Evolutionary conservation across 345 rosid genomes (phyloP), one percentile per base, ranked within the genome.

Genomic region (Eucalyptus globulus): DNA sequence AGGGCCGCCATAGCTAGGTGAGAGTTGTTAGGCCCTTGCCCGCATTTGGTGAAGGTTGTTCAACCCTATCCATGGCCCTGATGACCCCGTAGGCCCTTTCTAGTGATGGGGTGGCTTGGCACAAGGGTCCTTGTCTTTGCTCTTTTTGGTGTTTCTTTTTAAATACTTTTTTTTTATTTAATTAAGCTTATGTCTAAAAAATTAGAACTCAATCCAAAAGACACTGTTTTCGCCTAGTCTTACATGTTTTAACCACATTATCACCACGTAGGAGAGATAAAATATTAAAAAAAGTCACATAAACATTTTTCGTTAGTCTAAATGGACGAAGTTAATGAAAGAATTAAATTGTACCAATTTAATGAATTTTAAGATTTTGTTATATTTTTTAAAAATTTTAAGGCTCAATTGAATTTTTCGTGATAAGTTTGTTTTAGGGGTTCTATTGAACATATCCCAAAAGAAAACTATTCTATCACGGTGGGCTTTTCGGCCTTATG

Each of bases 101-200:
- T 53, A 0, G 56, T 0, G 0, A 19, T 53, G 10, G 1, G 56
- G 0, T 53, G 56, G 9, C n/a, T 0, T 4, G 2, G 4, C 0
- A 8, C 0, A 19, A 17, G 56, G 56, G 4, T 10, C 10, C 56
- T 53, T 53, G 24, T 0, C 2, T 53, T 8, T 53, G 56, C 56
- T 53, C 56, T 53, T 53, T 53, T 53, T 53, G 8, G 24, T 8
- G 22, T 17, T 7, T 17, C 21, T 53, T 53, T 1, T 19, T 53
- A 17, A 17, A 7, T 53, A 3, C n/a, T 0, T 3, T 3, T 19
- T 53, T 17, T 53, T 53, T 7, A 53, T 53, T 53, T 53, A 53
- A 53, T 7, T 53, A 19, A 53, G 24, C 24, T 53, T 2, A 53
- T 53, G 0, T 3, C 56, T 53, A 19, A 53, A 51, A 7, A 53